Evolutionary conservation across 1,284 basidiomycete genomes (phyloP).

Genomic region (Heterobasidion parviporum): DNA sequence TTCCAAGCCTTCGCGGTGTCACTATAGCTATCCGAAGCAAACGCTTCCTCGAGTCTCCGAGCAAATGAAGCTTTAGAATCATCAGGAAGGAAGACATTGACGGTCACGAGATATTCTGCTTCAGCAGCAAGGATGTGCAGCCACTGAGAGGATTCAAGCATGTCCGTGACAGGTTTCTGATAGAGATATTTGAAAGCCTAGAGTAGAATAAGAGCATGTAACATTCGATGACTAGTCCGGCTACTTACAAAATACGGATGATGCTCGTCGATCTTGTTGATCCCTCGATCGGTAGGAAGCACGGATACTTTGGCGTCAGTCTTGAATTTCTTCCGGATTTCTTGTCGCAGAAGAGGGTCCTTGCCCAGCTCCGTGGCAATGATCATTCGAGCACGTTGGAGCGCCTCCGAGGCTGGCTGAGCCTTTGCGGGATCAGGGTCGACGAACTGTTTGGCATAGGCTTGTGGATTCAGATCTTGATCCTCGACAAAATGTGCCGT

Average conservation of each 20-base stretch:
- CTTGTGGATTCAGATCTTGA: conserved; percentile 62
- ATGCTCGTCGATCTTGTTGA: conserved; percentile 83
- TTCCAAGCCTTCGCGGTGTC: conserved; percentile 93
- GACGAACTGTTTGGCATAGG: conserved; percentile 73
- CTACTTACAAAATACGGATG: conserved; percentile 81
- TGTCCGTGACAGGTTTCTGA: conserved; percentile 71
- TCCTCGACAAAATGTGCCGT: conserved; percentile 71
- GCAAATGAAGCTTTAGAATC: conserved; percentile 60
- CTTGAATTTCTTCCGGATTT: conserved; percentile 75
- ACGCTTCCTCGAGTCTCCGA: conserved; percentile 72
- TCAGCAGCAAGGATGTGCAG: conserved; percentile 91
- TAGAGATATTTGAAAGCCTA: conserved; percentile 95
- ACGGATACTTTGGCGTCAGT: conserved; percentile 76
- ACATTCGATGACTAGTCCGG: background rate
- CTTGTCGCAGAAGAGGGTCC: conserved; percentile 83
- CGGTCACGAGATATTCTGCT: conserved; percentile 76
- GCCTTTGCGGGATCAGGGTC: conserved; percentile 54
- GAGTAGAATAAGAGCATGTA: conserved; percentile 5
- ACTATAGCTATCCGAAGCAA: conserved; percentile 80
- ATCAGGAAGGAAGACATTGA: conserved; percentile 66
- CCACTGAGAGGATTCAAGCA: conserved; percentile 76
- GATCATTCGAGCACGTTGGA: conserved; percentile 76
- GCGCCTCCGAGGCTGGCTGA: conserved; percentile 52
- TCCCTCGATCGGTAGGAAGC: conserved; percentile 87
- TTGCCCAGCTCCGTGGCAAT: conserved; percentile 88